Evolutionary conservation across 305 asterid species (phyloP).

Genomic region (Ilex paraguariensis): DNA sequence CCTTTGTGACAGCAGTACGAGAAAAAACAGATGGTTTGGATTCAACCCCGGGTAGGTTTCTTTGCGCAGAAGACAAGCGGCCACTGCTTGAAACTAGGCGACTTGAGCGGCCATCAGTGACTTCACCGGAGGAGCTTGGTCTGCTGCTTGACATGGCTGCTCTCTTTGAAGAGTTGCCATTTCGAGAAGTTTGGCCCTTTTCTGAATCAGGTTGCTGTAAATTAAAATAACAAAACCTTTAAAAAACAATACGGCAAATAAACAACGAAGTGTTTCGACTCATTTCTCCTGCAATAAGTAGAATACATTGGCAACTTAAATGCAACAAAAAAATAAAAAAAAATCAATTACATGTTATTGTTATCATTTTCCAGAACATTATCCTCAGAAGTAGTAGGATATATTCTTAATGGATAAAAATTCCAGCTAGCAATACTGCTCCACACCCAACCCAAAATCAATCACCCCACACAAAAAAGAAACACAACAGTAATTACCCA

Average conservation of each 20-base stretch:
- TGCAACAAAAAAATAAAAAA: neutral
- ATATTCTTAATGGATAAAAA: too few relatives aligned
- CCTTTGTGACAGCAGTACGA: neutral
- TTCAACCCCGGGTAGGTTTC: neutral
- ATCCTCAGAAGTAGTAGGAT: too few relatives aligned
- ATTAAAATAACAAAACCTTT: too few relatives aligned
- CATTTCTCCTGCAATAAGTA: neutral
- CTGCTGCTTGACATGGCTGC: neutral
- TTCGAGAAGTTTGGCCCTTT: slow-evolving; percentile 1
- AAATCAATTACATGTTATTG: neutral
- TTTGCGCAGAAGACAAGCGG: neutral
- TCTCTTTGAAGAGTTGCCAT: neutral
- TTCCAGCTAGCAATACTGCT: too few relatives aligned
- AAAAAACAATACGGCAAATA: neutral
- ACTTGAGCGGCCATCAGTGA: neutral
- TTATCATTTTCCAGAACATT: too few relatives aligned
- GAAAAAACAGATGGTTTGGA: neutral
- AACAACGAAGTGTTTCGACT: neutral
- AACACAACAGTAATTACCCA: too few relatives aligned
- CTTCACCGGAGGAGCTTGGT: slow-evolving; percentile 4
- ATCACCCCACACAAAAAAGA: too few relatives aligned
- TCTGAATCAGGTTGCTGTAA: slow-evolving; percentile 2
- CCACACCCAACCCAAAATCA: too few relatives aligned
- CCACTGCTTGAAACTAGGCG: neutral
- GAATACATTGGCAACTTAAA: neutral